Conservation (phyloP, 116 monocot genomes). For the Thalassia testudinum region DNA sequence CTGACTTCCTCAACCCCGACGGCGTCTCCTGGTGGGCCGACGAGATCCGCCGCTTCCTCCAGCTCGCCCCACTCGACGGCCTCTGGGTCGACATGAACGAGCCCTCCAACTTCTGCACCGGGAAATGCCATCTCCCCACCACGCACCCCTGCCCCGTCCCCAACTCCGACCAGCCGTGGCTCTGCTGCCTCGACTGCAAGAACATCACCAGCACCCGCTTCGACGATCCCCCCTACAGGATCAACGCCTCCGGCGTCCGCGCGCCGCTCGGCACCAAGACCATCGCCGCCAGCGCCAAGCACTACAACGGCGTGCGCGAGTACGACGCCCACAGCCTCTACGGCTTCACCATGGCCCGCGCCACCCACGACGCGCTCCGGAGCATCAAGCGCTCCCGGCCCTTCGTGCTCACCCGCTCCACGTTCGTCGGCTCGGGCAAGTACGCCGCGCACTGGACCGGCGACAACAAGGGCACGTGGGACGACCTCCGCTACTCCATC, state of each 20-base stretch:
- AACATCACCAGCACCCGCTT: conserved; percentile 79
- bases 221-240: conserved; percentile 90
- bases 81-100: conserved; percentile 99
- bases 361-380: conserved; percentile 56
- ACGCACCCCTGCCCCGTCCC: conserved; percentile 48
- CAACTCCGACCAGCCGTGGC: conserved; percentile 34
- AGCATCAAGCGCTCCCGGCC: conserved; percentile 56
- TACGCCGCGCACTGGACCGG: conserved; percentile 96
- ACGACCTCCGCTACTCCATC: conserved; percentile 67
- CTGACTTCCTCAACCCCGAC: conserved; percentile 66
- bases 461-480: conserved; percentile 93
- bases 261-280: conserved; percentile 75
- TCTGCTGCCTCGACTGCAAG: conserved; percentile 85
- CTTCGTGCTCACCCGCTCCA: conserved; percentile 75
- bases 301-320: conserved; percentile 71
- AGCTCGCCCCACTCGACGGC: conserved; percentile 82
- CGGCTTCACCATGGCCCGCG: conserved; percentile 77
- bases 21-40: conserved; percentile 83
- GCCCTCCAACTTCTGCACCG: conserved; percentile 84
- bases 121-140: conserved; percentile 61
- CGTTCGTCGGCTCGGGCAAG: conserved; percentile 74
- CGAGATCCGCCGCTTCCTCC: conserved; percentile 65
- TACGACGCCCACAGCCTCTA: conserved; percentile 93
- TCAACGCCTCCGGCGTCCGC: conserved; percentile 64
- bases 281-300: conserved; percentile 69